Percentiles rank a stretch among this genome's conserved stretches.
phyloP scores from a whole-genome alignment of 371 early-diverging fungal genomes.

The Ordospora pajunii region DNA sequence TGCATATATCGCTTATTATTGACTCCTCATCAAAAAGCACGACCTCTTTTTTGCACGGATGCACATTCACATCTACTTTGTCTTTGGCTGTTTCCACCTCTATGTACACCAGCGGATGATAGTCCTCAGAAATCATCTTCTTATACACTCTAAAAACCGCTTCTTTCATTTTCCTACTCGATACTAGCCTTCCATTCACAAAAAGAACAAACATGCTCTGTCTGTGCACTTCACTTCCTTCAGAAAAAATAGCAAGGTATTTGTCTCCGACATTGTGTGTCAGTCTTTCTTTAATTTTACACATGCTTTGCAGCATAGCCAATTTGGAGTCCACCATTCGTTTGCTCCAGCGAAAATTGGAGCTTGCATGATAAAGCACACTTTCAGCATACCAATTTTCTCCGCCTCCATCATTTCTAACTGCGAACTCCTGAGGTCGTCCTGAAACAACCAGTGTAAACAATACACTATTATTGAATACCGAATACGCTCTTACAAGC shows the following conservation, averaged over 20 bases:
- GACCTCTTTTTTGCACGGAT: slow-evolving; percentile 87
- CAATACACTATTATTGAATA: slow-evolving; percentile 19
- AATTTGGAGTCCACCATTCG: not conserved
- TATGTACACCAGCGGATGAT: slow-evolving; percentile 79
- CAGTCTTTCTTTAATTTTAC: slow-evolving; percentile 4
- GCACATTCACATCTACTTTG: slow-evolving; percentile 90
- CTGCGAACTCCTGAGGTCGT: not conserved
- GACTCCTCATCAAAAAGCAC: slow-evolving; percentile 77
- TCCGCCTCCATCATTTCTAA: not conserved
- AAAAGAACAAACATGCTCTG: slow-evolving; percentile 72
- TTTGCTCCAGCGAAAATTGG: not conserved
- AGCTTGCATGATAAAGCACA: not conserved
- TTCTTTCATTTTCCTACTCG: slow-evolving; percentile 68
- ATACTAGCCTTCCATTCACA: slow-evolving; percentile 79
- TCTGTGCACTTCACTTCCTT: slow-evolving; percentile 64
- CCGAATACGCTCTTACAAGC: slow-evolving; percentile 42
- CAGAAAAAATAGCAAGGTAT: slow-evolving; percentile 4
- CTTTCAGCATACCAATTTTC: not conserved
- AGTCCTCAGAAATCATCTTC: slow-evolving; percentile 70
- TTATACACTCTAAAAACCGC: slow-evolving; percentile 70
- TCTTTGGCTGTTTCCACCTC: slow-evolving; percentile 70
- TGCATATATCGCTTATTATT: slow-evolving; percentile 63
- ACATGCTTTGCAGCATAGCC: not conserved
- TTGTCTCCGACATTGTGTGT: not conserved
- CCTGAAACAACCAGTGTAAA: slow-evolving; percentile 27